Conservation (phyloP, 805 yeast species). For the Yarrowia sp. region DNA sequence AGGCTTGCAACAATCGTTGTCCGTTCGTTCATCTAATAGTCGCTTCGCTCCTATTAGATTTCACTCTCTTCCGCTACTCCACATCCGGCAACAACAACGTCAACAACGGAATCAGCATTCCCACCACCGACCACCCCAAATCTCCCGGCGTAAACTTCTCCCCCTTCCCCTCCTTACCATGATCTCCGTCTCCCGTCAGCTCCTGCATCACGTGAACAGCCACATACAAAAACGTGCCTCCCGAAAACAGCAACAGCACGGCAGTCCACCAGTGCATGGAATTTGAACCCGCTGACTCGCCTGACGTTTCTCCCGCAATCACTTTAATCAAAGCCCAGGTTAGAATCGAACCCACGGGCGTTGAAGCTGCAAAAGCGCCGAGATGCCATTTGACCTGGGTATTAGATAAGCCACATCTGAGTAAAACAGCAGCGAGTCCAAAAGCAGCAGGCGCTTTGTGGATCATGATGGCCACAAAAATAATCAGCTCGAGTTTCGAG, state of each 20-base stretch:
- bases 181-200: constrained; percentile 27
- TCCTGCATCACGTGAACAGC: constrained; percentile 62
- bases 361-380: constrained; percentile 53
- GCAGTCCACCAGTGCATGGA: constrained; percentile 48
- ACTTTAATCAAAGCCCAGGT: constrained; percentile 46
- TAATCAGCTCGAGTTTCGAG: constrained; percentile 44
- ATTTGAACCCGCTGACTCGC: not conserved
- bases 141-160: constrained; percentile 30
- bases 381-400: constrained; percentile 48
- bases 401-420: constrained; percentile 40
- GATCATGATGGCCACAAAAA: constrained; percentile 59
- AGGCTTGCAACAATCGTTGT: no score
- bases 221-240: constrained; percentile 71
- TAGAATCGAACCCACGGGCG: constrained; percentile 59
- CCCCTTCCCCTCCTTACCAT: constrained; percentile 8
- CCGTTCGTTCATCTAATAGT: not conserved
- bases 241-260: constrained; percentile 55
- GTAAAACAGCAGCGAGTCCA: constrained; percentile 57
- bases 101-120: constrained; percentile 39
- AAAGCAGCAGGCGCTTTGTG: constrained; percentile 78
- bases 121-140: constrained; percentile 33
- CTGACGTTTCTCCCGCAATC: constrained; percentile 34
- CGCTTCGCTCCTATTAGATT: not conserved
- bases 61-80: constrained; percentile 11
- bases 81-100: constrained; percentile 38